A percentile compares a stretch with the other conserved stretches of the same genome.
Conservation (phyloP, 345 rosid species). For the Corchorus capsularis region DNA sequence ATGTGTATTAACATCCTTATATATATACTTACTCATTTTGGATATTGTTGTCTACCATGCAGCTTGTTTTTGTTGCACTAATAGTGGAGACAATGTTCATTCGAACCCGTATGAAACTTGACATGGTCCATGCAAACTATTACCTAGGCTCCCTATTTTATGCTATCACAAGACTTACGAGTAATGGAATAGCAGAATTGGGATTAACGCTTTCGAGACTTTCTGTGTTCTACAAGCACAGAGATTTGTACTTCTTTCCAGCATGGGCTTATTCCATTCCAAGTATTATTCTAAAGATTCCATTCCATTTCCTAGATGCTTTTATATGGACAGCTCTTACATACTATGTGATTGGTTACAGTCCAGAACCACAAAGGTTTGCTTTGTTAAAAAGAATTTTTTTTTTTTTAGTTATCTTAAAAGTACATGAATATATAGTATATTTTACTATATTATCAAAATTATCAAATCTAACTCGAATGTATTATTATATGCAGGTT, state of each 20-base stretch:
- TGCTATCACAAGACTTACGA: slow-evolving; percentile 32
- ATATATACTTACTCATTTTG: background rate
- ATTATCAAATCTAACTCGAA: background rate
- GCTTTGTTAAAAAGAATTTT: slow-evolving; percentile 16
- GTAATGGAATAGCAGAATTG: slow-evolving; percentile 42
- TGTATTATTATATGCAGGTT: slow-evolving; percentile 32
- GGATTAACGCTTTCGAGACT: slow-evolving; percentile 41
- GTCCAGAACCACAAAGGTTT: too few species aligned
- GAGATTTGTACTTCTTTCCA: slow-evolving; percentile 46
- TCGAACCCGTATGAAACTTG: slow-evolving; percentile 32
- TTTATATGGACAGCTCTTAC: slow-evolving; percentile 20
- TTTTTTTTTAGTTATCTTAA: background rate
- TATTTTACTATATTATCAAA: background rate
- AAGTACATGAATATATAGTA: slow-evolving; percentile 44
- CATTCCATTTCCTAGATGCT: slow-evolving; percentile 42
- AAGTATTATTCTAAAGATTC: slow-evolving; percentile 39
- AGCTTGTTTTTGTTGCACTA: slow-evolving; percentile 38
- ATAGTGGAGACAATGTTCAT: slow-evolving; percentile 41
- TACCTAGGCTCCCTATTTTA: slow-evolving; percentile 42
- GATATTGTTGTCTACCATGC: slow-evolving; percentile 21
- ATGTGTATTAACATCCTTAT: background rate
- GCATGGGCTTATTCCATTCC: slow-evolving; percentile 54
- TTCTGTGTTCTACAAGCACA: slow-evolving; percentile 44
- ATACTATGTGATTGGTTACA: slow-evolving; percentile 45
- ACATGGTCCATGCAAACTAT: slow-evolving; percentile 29